Evolutionary conservation across 2,329 filamentous ascomycete species (phyloP).

Genomic region (Diplocarpon rosae): DNA sequence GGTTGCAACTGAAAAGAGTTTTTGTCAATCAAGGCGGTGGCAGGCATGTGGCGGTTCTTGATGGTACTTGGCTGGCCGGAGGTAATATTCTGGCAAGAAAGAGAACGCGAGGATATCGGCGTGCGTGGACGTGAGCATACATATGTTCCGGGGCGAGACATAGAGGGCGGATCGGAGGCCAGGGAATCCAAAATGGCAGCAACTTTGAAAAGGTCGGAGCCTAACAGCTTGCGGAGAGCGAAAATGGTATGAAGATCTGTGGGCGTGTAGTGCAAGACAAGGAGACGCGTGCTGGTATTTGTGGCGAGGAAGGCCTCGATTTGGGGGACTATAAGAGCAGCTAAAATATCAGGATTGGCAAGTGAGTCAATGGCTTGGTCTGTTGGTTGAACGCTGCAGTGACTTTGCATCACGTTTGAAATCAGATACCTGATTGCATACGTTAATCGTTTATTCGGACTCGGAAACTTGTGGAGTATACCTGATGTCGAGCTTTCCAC

Average conservation of each 20-base stretch:
- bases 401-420: conserved; percentile 48
- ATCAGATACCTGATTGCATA: conserved; percentile 41
- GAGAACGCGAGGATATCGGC: conserved; percentile 4
- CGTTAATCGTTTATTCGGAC: too few relatives aligned
- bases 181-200: conserved; percentile 39
- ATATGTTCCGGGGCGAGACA: conserved; percentile 2
- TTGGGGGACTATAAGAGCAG: conserved; percentile 47
- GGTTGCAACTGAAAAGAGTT: not conserved
- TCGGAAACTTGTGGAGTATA: conserved; percentile 26
- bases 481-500: conserved; percentile 48
- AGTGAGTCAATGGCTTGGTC: conserved; percentile 42
- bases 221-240: conserved; percentile 46
- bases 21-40: not conserved
- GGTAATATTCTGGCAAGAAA: conserved; percentile 12
- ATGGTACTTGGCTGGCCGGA: not conserved
- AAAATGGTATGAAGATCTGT: conserved; percentile 46
- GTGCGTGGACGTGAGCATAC: conserved; percentile 7
- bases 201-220: conserved; percentile 45
- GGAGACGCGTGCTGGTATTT: conserved; percentile 41
- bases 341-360: conserved; percentile 41
- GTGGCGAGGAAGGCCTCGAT: conserved; percentile 47
- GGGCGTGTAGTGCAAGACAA: conserved; percentile 47
- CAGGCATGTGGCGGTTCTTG: not conserved
- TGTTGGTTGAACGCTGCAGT: conserved; percentile 37
- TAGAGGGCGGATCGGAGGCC: conserved; percentile 20